Conservation (phyloP, 805 yeast species). For the Cyberlindnera saturnus region DNA sequence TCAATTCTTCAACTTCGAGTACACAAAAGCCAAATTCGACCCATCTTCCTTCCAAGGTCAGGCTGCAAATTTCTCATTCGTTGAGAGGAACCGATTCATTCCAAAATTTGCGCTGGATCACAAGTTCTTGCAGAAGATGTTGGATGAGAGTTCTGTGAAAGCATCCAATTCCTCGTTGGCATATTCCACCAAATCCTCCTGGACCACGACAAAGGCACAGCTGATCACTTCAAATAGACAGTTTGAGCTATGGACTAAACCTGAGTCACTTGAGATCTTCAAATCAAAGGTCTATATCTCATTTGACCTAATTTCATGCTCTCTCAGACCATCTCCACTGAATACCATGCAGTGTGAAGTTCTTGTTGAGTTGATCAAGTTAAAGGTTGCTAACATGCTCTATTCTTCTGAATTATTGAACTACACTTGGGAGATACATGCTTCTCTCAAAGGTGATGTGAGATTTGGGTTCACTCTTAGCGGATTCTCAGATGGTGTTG, state of each 20-base stretch:
- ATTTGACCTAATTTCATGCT: slow-evolving; percentile 36
- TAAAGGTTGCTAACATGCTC: slow-evolving; percentile 32
- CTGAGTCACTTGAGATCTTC: slow-evolving; percentile 26
- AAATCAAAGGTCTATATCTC: slow-evolving; percentile 34
- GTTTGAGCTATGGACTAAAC: slow-evolving; percentile 49
- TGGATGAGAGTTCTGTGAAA: slow-evolving; percentile 20
- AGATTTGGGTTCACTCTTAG: slow-evolving; percentile 46
- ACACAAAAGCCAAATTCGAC: slow-evolving; percentile 19
- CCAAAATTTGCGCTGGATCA: slow-evolving; percentile 29
- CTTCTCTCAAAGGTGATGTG: slow-evolving; percentile 49
- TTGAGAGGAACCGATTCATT: slow-evolving; percentile 29
- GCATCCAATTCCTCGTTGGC: slow-evolving; percentile 28
- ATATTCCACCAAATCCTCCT: slow-evolving; percentile 26
- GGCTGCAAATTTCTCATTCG: background rate
- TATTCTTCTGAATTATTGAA: slow-evolving; percentile 53
- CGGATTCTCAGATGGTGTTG: slow-evolving; percentile 44
- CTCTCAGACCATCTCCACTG: slow-evolving; percentile 28
- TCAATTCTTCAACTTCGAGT: slow-evolving; percentile 39
- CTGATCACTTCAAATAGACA: slow-evolving; percentile 28
- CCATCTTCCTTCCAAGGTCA: background rate
- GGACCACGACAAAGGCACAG: slow-evolving; percentile 28
- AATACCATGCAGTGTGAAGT: slow-evolving; percentile 48
- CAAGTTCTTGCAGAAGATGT: slow-evolving; percentile 15
- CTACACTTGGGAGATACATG: slow-evolving; percentile 48
- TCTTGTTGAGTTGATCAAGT: slow-evolving; percentile 41